These are phyloP conservation scores for Spiraea crenata DNA, from an alignment of 331 rosid species.

Conservation along the genomic window DNA sequence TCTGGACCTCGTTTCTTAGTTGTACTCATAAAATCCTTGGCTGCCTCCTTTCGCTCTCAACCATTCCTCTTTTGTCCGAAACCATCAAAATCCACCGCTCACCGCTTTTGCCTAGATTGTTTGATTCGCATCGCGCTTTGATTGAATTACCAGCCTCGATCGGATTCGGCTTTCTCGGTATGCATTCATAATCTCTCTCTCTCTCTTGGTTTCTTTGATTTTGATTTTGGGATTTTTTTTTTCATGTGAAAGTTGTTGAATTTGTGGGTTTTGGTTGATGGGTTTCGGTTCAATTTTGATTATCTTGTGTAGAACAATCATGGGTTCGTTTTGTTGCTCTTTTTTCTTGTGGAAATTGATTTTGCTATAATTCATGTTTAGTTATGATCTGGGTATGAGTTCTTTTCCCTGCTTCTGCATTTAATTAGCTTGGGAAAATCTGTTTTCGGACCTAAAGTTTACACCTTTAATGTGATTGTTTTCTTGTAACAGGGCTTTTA, in stretches of 20 bases:
- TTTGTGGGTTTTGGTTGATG: neutral
- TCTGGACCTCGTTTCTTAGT: neutral
- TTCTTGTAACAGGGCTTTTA: neutral
- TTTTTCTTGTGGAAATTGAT: neutral
- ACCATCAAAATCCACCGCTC: neutral
- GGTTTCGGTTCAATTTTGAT: neutral
- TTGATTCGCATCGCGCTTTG: neutral
- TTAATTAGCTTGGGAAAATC: neutral
- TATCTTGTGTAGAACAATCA: neutral
- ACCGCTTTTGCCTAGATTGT: neutral
- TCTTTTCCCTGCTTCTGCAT: neutral
- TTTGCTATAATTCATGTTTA: neutral
- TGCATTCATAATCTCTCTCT: neutral
- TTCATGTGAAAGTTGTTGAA: neutral
- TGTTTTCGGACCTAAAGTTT: neutral
- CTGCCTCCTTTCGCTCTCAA: slow-evolving; percentile 34
- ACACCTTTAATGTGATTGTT: neutral
- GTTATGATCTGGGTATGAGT: neutral
- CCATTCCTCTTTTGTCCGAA: slow-evolving; percentile 27
- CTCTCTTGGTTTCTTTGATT: neutral
- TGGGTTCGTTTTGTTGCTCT: neutral
- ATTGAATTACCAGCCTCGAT: slow-evolving; percentile 4
- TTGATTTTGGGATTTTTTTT: neutral
- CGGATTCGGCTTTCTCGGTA: slow-evolving; percentile 26
- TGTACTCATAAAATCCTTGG: slow-evolving; percentile 3